Base-by-base conservation (phyloP, 1,139 yeast species). In the Nadsonia commutata region DNA sequence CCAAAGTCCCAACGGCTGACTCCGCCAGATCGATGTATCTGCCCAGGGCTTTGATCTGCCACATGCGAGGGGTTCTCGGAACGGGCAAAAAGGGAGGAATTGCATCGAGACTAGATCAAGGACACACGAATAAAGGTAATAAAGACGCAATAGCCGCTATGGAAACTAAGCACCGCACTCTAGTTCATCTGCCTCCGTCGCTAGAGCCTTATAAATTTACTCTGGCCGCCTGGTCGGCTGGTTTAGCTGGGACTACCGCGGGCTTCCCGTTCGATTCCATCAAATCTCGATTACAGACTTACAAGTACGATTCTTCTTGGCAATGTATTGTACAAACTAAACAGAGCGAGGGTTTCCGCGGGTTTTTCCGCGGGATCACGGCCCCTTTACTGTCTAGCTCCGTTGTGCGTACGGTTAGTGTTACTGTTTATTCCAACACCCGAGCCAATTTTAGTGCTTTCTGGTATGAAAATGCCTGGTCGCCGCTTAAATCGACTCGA, bases 251-350 rank as follows among this genome's bases (percentile, higher is more conserved):
- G 3, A 80, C 88, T 1, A 68, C 76, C 5, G 69, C 76, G n/a
- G 94, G 93, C 8, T 84, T 78, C 55, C 95, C 95, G 0, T 60
- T 85, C 41, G 95, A 85, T 57, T 80, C 94, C 9, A 69, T 85
- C 46, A 85, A 85, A 58, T 83, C 94, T 0, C 64, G 95, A 49
- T 78, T 82, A 75, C 95, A 85, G 58, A 80, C 94, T 0, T 81
- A 82, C 58, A 69, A 71, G 40, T 83, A 75, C 60, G 64, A 65
- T 11, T 69, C 75, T 40, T 71, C 79, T 40, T 60, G 68, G 49
- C 77, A 76, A 46, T 84, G 94, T 56, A 64, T 80, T 16, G 56
- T 56, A 31, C 65, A 70, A 43, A 80, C 94, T 0, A 66, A 76
- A 38, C 53, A 56, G 9, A 62, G 66, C 7, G 95, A 82, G 55